Conservation (phyloP, 495 filamentous ascomycete species). For the Trichoderma orchidacearum region DNA sequence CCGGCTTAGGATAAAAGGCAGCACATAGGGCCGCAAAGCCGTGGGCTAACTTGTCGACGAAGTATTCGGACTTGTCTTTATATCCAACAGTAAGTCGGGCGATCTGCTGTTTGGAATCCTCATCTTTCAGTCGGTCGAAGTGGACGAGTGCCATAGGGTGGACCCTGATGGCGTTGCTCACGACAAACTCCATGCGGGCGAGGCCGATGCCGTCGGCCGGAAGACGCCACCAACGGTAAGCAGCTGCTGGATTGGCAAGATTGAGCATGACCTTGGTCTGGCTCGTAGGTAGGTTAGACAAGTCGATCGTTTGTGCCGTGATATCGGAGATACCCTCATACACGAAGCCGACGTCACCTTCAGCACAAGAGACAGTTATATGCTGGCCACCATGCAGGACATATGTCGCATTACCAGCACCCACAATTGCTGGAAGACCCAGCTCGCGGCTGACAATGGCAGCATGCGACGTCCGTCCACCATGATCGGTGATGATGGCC, state of each 20-base stretch:
- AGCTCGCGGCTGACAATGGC: conserved; percentile 27
- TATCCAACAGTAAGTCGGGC: conserved; percentile 16
- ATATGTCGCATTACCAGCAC: conserved; percentile 18
- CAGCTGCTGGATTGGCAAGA: conserved; percentile 18
- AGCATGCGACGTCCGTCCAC: conserved; percentile 25
- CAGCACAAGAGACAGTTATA: conserved; percentile 24
- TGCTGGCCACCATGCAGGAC: conserved; percentile 21
- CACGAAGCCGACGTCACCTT: conserved; percentile 21
- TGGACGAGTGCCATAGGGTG: conserved; percentile 22
- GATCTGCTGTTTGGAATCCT: conserved; percentile 13
- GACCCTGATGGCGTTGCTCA: conserved; percentile 13
- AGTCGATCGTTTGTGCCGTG: conserved; percentile 12
- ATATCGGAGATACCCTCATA: conserved; percentile 19
- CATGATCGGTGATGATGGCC: conserved; percentile 24
- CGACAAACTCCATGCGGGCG: conserved; percentile 13
- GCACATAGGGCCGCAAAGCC: conserved; percentile 22
- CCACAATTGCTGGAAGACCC: conserved; percentile 20
- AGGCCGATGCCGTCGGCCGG: conserved; percentile 13
- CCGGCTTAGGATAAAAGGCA: conserved; percentile 16
- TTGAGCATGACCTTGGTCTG: conserved; percentile 16
- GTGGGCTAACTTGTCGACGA: conserved; percentile 21
- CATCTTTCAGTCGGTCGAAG: conserved; percentile 15
- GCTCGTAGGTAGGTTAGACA: conserved; percentile 5
- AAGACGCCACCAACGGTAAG: conserved; percentile 16
- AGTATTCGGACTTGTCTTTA: conserved; percentile 19